These are phyloP conservation scores for Stereum hirsutum DNA, from an alignment of 1,284 basidiomycete genomes.

Conservation along the genomic window DNA sequence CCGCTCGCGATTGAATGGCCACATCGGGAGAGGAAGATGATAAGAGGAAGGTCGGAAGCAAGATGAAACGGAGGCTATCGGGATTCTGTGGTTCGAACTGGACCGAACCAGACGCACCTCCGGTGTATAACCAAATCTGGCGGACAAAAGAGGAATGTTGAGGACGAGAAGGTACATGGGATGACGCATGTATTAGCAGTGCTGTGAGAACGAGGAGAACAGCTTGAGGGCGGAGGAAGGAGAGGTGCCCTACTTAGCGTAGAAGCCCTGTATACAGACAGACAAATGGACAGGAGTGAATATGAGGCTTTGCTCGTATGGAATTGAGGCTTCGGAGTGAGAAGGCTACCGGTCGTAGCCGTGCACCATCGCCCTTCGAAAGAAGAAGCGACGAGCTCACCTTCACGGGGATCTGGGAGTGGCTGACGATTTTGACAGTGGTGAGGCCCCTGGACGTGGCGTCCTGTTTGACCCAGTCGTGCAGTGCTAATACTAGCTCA, in stretches of 20 bases:
- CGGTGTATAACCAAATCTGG: slow-evolving; percentile 61
- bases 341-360: no score
- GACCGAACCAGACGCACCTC: slow-evolving; percentile 35
- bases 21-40: background rate
- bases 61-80: slow-evolving; percentile 7
- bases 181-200: no score
- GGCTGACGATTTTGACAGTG: slow-evolving; percentile 35
- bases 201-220: slow-evolving; percentile 7
- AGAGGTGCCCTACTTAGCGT: slow-evolving; percentile 49
- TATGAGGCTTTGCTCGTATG: no score
- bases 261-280: no score
- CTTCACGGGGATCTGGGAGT: slow-evolving; percentile 66
- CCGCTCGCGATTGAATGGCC: no score
- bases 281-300: no score
- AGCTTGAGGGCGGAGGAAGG: slow-evolving; percentile 5
- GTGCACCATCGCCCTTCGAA: no score
- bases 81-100: no score
- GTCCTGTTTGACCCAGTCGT: slow-evolving; percentile 43
- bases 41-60: no score
- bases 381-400: no score
- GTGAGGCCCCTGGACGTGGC: slow-evolving; percentile 22
- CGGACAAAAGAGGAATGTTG: slow-evolving; percentile 11
- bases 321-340: no score
- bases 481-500: slow-evolving; percentile 49
- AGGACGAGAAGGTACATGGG: no score